Evolutionary conservation across 495 filamentous ascomycete genomes (phyloP).

Genomic region (Beverwykella pulmonaria): DNA sequence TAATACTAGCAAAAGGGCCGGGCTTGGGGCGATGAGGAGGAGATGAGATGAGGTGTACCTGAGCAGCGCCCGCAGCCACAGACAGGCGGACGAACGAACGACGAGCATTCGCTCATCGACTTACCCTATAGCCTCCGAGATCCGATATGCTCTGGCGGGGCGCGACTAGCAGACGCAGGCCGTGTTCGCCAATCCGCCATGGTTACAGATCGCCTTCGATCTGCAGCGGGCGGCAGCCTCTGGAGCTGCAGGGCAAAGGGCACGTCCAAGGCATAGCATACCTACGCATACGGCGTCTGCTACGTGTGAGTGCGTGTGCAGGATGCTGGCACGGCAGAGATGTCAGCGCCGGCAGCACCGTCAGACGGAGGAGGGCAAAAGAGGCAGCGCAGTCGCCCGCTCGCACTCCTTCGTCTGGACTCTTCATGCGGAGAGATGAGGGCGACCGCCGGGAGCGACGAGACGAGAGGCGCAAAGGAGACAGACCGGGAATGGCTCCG

Average conservation of each 20-base stretch:
- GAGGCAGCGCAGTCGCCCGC: no score
- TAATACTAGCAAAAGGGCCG: slow-evolving; percentile 18
- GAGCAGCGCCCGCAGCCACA: slow-evolving; percentile 4
- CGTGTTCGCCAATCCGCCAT: slow-evolving; percentile 21
- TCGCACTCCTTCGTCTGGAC: no score
- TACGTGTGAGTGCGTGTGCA: no score
- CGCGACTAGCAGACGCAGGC: slow-evolving; percentile 16
- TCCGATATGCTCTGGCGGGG: slow-evolving; percentile 31
- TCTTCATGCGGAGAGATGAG: slow-evolving; percentile 1
- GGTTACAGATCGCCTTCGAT: slow-evolving; percentile 38
- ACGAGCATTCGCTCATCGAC: no score
- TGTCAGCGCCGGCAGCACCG: no score
- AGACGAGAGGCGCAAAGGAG: not conserved
- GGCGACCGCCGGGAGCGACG: not conserved
- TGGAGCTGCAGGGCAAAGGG: slow-evolving; percentile 28
- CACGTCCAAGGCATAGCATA: no score
- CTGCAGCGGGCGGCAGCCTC: slow-evolving; percentile 18
- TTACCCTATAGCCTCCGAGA: slow-evolving; percentile 21
- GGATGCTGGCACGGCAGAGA: no score
- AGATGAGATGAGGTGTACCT: not conserved
- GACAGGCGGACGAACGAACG: no score
- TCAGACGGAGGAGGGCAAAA: no score
- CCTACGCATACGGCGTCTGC: no score
- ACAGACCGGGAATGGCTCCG: slow-evolving; percentile 2
- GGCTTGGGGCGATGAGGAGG: slow-evolving; percentile 5